Evolutionary conservation across 768 basidiomycete species (phyloP).

Genomic region (Auricularia heimuer): DNA sequence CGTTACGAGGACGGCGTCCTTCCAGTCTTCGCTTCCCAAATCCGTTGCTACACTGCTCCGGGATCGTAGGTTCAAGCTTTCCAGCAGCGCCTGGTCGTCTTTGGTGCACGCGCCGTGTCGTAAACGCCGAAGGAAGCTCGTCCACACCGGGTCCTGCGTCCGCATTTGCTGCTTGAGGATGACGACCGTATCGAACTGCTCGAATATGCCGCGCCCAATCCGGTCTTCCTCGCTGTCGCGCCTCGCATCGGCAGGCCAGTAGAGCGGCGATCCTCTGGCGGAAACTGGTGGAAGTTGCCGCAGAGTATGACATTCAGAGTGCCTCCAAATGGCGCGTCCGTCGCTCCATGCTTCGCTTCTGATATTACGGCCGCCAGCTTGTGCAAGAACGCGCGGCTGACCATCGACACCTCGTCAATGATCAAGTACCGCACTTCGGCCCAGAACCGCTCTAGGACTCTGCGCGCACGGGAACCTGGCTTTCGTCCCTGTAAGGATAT

Average conservation of each 20-base stretch:
- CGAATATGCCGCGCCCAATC: slow-evolving; percentile 19
- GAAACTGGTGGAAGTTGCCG: slow-evolving; percentile 40
- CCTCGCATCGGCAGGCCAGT: slow-evolving; percentile 4
- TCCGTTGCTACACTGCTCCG: slow-evolving; percentile 10
- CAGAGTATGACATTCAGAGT: slow-evolving; percentile 31
- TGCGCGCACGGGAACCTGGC: neutral
- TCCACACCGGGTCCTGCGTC: slow-evolving; percentile 23
- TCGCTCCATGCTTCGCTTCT: neutral
- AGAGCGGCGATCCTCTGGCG: slow-evolving; percentile 24
- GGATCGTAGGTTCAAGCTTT: slow-evolving; percentile 13
- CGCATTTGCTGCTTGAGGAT: slow-evolving; percentile 28
- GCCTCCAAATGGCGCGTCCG: slow-evolving; percentile 9
- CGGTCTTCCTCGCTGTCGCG: slow-evolving; percentile 1
- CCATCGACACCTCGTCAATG: slow-evolving; percentile 35
- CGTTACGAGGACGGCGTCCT: slow-evolving; percentile 26
- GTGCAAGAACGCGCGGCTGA: slow-evolving; percentile 17
- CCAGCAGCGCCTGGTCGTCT: slow-evolving; percentile 21
- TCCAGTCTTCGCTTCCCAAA: slow-evolving; percentile 24
- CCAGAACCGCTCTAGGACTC: neutral
- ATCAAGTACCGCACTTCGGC: slow-evolving; percentile 16
- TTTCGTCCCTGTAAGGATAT: neutral
- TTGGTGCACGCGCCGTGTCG: slow-evolving; percentile 17
- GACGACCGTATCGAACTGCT: slow-evolving; percentile 26
- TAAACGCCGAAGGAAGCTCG: slow-evolving; percentile 19
- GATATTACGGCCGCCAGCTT: slow-evolving; percentile 12